Conservation (phyloP, 257 asterid genomes). For the Rauvolfia tetraphylla region DNA sequence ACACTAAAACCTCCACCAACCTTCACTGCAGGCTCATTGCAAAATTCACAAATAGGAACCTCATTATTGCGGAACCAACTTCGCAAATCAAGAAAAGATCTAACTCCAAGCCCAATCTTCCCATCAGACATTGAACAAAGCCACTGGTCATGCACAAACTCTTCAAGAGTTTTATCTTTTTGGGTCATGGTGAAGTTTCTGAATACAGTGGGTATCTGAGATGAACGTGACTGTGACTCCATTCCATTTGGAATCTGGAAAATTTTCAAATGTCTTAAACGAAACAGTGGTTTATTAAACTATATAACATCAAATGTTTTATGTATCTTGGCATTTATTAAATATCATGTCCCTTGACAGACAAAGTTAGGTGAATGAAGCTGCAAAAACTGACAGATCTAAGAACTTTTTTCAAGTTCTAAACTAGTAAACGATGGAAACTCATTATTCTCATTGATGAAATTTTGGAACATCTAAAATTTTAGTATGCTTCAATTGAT, state of each 20-base stretch:
- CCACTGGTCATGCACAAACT: conserved; percentile 71
- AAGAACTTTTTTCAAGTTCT: too few relatives aligned
- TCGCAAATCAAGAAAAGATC: conserved; percentile 91
- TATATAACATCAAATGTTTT: background rate
- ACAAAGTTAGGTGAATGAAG: background rate
- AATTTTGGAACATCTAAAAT: background rate
- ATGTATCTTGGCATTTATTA: background rate
- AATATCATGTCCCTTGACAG: background rate
- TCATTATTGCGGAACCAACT: conserved; percentile 83
- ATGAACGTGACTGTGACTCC: conserved; percentile 48
- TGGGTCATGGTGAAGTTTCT: conserved; percentile 71
- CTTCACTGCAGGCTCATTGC: conserved; percentile 96
- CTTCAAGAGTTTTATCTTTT: conserved; percentile 78
- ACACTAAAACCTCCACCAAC: conserved; percentile 29
- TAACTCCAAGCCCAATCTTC: conserved; percentile 70
- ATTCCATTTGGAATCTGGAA: conserved; percentile 46
- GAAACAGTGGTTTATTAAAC: background rate
- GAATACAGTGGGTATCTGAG: conserved; percentile 66
- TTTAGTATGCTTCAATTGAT: background rate
- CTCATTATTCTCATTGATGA: background rate
- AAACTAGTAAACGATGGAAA: background rate
- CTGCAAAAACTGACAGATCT: background rate
- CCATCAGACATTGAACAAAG: conserved; percentile 59
- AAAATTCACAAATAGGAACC: conserved; percentile 76
- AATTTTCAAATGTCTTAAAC: too few relatives aligned